These are phyloP conservation scores for Chondrostereum purpureum DNA, from an alignment of 1,284 basidiomycete genomes.

Conservation along the genomic window DNA sequence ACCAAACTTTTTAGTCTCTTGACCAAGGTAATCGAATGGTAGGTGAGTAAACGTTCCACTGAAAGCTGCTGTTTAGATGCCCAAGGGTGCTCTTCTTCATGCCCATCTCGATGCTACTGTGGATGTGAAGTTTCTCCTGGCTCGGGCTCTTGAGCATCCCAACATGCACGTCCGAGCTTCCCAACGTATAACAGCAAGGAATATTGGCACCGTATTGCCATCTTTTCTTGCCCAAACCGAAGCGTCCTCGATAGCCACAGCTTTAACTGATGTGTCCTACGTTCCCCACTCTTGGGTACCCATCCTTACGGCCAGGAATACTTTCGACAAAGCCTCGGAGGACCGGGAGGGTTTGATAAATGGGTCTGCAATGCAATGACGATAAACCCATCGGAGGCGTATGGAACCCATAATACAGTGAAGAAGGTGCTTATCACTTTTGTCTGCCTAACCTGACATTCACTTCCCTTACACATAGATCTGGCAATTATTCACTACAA, in stretches of 20 bases:
- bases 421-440: conserved; percentile 38
- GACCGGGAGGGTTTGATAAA: conserved; percentile 56
- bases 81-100: conserved; percentile 69
- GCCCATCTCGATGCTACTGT: conserved; percentile 67
- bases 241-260: conserved; percentile 21
- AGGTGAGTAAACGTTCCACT: conserved; percentile 1
- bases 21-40: conserved; percentile 36
- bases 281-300: conserved; percentile 44
- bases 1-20: conserved; percentile 57
- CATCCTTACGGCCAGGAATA: conserved; percentile 43
- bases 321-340: conserved; percentile 48
- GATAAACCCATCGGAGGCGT: conserved; percentile 64
- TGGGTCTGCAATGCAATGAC: conserved; percentile 55
- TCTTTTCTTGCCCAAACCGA: conserved; percentile 38
- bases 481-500: conserved; percentile 61
- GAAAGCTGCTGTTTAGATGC: conserved; percentile 45
- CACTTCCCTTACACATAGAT: too few relatives aligned
- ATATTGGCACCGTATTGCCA: conserved; percentile 37
- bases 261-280: conserved; percentile 42
- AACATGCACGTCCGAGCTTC: conserved; percentile 50
- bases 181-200: conserved; percentile 28
- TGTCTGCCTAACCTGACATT: conserved; percentile 1
- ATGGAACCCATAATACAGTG: conserved; percentile 62
- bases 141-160: conserved; percentile 47
- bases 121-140: conserved; percentile 42